Base-by-base conservation (phyloP, 1,284 basidiomycete species). In the Ganoderma sp. region DNA sequence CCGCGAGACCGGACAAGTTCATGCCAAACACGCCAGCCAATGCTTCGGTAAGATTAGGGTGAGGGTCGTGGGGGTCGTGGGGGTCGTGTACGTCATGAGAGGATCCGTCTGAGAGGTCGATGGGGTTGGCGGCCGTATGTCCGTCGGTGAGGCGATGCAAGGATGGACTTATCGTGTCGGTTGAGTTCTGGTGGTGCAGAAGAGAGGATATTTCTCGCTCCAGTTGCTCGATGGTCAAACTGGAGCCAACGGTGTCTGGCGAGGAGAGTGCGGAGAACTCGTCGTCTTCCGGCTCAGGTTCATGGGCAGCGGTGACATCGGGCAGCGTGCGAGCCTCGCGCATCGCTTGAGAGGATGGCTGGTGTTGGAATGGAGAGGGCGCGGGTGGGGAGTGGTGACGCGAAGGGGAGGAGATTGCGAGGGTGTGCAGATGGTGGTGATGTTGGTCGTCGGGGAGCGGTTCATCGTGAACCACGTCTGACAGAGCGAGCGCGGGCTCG, bases 391-490 rank as follows among this genome's bases (percentile, higher is more conserved):
- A 69, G 42, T 67, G 71, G 2, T 63, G 71, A 63, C 80, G 76
- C 69, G 75, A 63, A 64, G 65, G 68, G 12, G 72, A 61, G 63
- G 67, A 60, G 65, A 73, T 37, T 63, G 73, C 43, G 61, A 75
- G 50, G 63, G 68, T 43, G 9, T 45, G 61, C 25, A 62, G 12
- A 43, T 71, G 69, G 66, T 85, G 81, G 73, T 86, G 81, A 73
- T 81, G 83, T 71, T 73, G 71, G 67, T 74, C 73, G 65, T 75
- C 73, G 56, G 68, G 73, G 17, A 90, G 85, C 48, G 88, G 84
- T 67, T 90, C 89, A 75, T 91, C 90, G 77, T 91, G 89, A 54
- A 93, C 90, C 77, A 93, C 91, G 79, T 93, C 91, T 59, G 91
- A 92, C 73, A 93, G 85, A 75, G 88, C 85, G 70, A 93, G 84